Evolutionary conservation across 768 basidiomycete species (phyloP).

Genomic region (Harrya chromipes): DNA sequence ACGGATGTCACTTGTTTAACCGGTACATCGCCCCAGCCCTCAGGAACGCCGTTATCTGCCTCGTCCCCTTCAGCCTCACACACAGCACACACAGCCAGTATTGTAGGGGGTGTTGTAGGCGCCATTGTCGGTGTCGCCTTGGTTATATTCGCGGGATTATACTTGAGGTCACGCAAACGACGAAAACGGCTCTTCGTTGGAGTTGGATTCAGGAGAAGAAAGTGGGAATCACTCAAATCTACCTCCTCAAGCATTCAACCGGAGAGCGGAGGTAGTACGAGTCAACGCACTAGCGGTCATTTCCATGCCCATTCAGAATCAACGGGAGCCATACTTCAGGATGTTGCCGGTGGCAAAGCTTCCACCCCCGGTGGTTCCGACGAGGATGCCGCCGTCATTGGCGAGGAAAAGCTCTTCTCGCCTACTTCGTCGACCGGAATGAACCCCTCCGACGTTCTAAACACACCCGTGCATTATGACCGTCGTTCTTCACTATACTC

Average conservation of each 20-base stretch:
- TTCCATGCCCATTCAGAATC: conserved; percentile 25
- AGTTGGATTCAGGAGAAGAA: conserved; percentile 19
- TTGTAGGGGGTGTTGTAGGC: conserved; percentile 54
- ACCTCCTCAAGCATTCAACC: conserved; percentile 16
- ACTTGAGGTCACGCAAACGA: conserved; percentile 26
- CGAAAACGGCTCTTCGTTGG: conserved; percentile 22
- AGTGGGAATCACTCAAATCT: conserved; percentile 30
- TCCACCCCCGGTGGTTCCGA: conserved; percentile 25
- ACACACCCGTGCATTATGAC: conserved; percentile 16
- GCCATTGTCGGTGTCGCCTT: conserved; percentile 37
- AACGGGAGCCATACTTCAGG: conserved; percentile 14
- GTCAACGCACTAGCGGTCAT: background rate
- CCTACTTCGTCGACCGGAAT: conserved; percentile 13
- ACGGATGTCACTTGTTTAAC: conserved; percentile 35
- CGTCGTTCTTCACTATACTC: conserved; percentile 22
- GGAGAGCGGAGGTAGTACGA: background rate
- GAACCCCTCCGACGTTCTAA: conserved; percentile 19
- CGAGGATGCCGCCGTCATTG: conserved; percentile 13
- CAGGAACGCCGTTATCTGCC: conserved; percentile 13
- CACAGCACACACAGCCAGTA: conserved; percentile 37
- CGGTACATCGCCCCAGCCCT: conserved; percentile 6
- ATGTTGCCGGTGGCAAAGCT: conserved; percentile 7
- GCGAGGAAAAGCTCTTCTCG: conserved; percentile 24
- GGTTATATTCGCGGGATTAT: conserved; percentile 31
- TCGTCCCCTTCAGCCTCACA: conserved; percentile 23